phyloP scores from a whole-genome alignment of 73 alveolate genomes.

The Effrenium voratum region DNA sequence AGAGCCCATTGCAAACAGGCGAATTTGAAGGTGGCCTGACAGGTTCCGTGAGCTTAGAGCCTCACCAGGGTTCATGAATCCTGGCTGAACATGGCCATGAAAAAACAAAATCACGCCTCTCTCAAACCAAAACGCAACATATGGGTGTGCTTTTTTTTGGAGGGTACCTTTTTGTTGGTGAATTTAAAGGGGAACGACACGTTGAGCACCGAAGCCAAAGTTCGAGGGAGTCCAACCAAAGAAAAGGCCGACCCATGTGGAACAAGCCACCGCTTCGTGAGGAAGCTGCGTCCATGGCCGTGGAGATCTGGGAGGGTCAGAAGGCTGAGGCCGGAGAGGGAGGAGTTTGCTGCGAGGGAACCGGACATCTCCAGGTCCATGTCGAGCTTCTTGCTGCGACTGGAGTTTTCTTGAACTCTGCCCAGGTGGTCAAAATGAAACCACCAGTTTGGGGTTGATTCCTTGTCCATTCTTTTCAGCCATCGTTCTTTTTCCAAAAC shows the following conservation, averaged over 20 bases:
- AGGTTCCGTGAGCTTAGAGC: too few species aligned
- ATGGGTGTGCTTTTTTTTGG: neutral
- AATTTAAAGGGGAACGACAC: neutral
- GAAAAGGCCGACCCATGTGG: neutral
- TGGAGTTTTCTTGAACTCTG: neutral
- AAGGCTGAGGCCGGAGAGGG: slow-evolving; percentile 23
- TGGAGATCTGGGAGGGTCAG: slow-evolving; percentile 54
- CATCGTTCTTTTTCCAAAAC: too few species aligned
- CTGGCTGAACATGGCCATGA: too few species aligned
- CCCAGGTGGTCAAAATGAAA: neutral
- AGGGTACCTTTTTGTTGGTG: neutral
- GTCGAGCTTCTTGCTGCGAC: neutral
- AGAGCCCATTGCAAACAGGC: too few species aligned
- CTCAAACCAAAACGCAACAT: neutral
- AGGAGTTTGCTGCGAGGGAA: neutral
- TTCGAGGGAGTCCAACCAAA: neutral
- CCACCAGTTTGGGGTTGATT: neutral
- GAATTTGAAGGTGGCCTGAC: too few species aligned
- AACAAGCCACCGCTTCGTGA: neutral
- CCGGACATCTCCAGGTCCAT: neutral
- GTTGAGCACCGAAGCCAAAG: neutral
- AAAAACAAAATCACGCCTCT: too few species aligned
- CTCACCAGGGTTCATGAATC: too few species aligned
- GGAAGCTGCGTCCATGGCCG: slow-evolving; percentile 49
- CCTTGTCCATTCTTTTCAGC: neutral